Conservation (phyloP, 2,329 filamentous ascomycete genomes). For the Ophiostoma quercus region DNA sequence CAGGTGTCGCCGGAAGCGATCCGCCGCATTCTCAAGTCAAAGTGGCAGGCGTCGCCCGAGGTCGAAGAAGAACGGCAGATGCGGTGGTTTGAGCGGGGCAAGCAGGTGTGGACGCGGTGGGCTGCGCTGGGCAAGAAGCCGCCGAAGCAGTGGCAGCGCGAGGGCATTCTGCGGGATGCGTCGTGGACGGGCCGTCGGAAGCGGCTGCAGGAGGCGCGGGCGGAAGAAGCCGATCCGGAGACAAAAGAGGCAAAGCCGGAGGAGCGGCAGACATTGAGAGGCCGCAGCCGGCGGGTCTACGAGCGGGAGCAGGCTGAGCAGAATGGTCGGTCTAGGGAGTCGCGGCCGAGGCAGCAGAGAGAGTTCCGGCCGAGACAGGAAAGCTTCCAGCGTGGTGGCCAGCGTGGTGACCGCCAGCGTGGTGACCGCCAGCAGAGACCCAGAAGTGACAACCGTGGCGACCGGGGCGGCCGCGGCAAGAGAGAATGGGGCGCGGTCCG, state of each 20-base stretch:
- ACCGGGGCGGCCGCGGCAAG: not conserved
- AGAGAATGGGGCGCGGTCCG: not conserved
- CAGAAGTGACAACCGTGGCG: not conserved
- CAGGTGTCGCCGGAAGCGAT: conserved; percentile 83
- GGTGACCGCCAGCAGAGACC: not conserved
- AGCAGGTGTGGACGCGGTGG: conserved; percentile 54
- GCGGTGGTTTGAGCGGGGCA: conserved; percentile 58
- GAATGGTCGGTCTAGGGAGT: no score
- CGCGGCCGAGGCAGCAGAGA: not conserved
- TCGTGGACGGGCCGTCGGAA: conserved; percentile 25
- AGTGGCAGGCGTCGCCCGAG: conserved; percentile 59
- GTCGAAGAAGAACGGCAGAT: conserved; percentile 54
- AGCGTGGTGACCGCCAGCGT: not conserved
- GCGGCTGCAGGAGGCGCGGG: conserved; percentile 17
- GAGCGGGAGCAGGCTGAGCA: not conserved
- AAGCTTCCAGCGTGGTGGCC: no score
- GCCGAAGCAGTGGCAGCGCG: conserved; percentile 54
- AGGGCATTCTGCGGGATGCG: conserved; percentile 37
- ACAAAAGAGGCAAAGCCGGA: not conserved
- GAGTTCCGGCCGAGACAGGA: no score
- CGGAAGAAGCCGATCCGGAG: not conserved
- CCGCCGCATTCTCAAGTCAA: conserved; percentile 75
- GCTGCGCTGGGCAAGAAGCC: conserved; percentile 58
- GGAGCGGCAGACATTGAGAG: not conserved
- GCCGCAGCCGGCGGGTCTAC: not conserved